These are phyloP conservation scores for Gnomoniopsis smithogilvyi DNA, from an alignment of 2,329 filamentous ascomycete species.

Conservation along the genomic window DNA sequence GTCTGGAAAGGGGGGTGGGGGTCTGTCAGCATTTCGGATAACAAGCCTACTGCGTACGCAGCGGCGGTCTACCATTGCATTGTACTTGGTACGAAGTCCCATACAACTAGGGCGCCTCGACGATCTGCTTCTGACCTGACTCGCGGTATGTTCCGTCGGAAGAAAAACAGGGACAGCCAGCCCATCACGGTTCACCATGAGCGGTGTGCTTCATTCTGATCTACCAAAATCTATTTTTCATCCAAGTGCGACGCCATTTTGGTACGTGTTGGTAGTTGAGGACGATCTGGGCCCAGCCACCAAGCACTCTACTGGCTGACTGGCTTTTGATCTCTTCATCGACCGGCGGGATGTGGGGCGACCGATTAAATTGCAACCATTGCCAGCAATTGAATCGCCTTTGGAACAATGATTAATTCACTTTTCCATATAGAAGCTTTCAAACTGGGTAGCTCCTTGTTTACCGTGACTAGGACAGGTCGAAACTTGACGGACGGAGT, in stretches of 20 bases:
- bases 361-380: neutral
- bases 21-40: neutral
- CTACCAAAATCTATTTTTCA: neutral
- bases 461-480: neutral
- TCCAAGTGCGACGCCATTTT: too few relatives aligned
- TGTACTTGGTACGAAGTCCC: too few relatives aligned
- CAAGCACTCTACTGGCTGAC: neutral
- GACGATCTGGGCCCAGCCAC: neutral
- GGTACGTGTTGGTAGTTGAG: neutral
- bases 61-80: neutral
- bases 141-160: neutral
- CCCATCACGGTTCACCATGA: neutral
- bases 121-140: neutral
- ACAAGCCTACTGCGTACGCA: neutral
- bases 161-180: neutral
- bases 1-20: neutral
- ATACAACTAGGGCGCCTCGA: neutral
- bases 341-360: neutral
- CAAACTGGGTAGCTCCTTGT: neutral
- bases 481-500: constrained; percentile 14
- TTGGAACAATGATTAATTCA: neutral
- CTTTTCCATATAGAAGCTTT: neutral
- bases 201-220: neutral
- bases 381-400: neutral
- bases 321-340: neutral